These are phyloP conservation scores for Cercospora berteroae DNA, from an alignment of 2,329 filamentous ascomycete species.

Conservation along the genomic window DNA sequence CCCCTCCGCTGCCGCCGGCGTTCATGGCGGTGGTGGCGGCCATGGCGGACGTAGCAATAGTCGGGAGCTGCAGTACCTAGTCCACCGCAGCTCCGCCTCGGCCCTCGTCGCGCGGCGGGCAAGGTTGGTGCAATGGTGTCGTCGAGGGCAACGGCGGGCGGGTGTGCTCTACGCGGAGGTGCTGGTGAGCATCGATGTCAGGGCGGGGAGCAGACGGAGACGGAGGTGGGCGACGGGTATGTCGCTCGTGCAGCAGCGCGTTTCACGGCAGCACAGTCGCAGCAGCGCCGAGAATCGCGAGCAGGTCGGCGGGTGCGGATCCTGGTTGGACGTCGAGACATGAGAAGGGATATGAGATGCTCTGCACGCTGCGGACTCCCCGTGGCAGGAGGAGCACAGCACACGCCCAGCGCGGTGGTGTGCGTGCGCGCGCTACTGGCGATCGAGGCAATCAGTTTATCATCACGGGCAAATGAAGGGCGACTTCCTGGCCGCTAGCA, in stretches of 20 bases:
- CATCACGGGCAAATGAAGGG: background rate
- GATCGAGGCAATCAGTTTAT: background rate
- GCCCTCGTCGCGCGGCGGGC: background rate
- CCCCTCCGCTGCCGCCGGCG: constrained; percentile 12
- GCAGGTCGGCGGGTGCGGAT: background rate
- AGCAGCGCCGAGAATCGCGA: background rate
- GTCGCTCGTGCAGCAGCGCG: background rate
- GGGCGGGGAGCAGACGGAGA: background rate
- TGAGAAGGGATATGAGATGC: background rate
- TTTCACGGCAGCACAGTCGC: background rate
- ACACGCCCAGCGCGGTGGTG: background rate
- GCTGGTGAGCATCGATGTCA: background rate
- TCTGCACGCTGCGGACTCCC: background rate
- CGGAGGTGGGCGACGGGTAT: background rate
- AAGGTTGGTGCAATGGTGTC: background rate
- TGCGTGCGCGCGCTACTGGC: background rate
- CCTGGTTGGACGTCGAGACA: background rate
- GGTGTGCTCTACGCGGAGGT: background rate
- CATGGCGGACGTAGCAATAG: background rate
- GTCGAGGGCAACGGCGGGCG: background rate
- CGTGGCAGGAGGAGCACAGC: background rate
- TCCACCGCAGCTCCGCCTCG: background rate
- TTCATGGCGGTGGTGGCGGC: constrained; percentile 14
- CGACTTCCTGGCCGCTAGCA: background rate
- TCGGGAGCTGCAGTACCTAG: background rate